These are phyloP conservation scores for Phytomonas sp. DNA, from an alignment of 208 protist genomes.

Conservation along the genomic window DNA sequence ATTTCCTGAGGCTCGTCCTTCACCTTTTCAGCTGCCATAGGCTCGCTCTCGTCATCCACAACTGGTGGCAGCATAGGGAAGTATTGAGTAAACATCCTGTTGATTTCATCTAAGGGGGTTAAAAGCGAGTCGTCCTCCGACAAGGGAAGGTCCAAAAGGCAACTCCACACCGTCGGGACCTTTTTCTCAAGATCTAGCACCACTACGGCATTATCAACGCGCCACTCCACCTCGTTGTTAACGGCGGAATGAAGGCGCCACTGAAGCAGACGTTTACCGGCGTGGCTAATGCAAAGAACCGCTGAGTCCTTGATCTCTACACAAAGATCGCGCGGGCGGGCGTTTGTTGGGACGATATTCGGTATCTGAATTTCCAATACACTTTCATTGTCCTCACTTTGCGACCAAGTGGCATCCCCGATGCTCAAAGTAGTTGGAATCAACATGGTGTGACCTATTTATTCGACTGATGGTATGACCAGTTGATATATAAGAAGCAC, in stretches of 20 bases:
- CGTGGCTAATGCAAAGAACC: slow-evolving; percentile 66
- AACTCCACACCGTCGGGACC: slow-evolving; percentile 45
- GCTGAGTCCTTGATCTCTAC: slow-evolving; percentile 71
- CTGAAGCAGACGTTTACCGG: slow-evolving; percentile 55
- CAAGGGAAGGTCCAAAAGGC: slow-evolving; percentile 73
- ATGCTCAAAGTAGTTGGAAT: slow-evolving; percentile 41
- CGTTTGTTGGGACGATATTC: slow-evolving; percentile 43
- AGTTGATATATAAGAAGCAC: not conserved
- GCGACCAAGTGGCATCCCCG: slow-evolving; percentile 62
- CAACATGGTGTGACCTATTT: slow-evolving; percentile 9
- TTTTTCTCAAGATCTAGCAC: slow-evolving; percentile 59
- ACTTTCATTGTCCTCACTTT: slow-evolving; percentile 57
- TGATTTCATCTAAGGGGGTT: slow-evolving; percentile 33
- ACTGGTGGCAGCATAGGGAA: slow-evolving; percentile 52
- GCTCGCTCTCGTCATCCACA: slow-evolving; percentile 15
- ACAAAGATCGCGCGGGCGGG: slow-evolving; percentile 60
- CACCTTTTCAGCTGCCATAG: slow-evolving; percentile 18
- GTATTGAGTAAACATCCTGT: slow-evolving; percentile 59
- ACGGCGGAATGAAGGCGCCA: slow-evolving; percentile 78
- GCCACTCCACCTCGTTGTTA: slow-evolving; percentile 72
- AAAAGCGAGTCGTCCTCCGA: slow-evolving; percentile 45
- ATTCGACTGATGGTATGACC: not conserved
- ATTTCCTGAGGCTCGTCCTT: slow-evolving; percentile 12
- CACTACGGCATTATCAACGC: slow-evolving; percentile 51
- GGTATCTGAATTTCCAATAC: slow-evolving; percentile 69